Percentiles rank a stretch among this genome's conserved stretches.
These are phyloP conservation scores for Penicillium sp. DNA, from an alignment of 2,329 filamentous ascomycete genomes.

Conservation along the genomic window DNA sequence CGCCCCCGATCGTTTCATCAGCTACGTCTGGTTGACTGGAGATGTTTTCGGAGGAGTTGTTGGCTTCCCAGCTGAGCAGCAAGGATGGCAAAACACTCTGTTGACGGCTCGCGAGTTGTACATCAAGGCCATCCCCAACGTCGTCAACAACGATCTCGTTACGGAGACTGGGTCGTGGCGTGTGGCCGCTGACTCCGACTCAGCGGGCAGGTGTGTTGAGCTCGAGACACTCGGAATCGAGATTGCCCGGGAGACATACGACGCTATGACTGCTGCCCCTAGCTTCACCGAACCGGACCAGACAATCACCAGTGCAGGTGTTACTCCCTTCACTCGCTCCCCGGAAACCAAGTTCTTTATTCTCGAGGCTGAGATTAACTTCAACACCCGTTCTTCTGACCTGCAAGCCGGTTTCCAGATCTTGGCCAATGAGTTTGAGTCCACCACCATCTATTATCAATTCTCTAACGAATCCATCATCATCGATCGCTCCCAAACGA, in stretches of 20 bases:
- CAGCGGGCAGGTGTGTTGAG: background rate
- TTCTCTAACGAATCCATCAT: background rate
- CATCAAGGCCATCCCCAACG: background rate
- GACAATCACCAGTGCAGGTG: background rate
- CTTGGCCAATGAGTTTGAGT: background rate
- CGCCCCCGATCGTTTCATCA: background rate
- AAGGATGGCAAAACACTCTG: background rate
- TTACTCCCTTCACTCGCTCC: background rate
- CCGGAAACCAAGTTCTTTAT: background rate
- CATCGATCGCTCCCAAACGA: background rate
- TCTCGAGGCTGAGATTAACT: background rate
- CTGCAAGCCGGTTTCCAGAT: background rate
- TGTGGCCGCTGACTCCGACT: background rate
- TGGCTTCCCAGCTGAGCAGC: background rate
- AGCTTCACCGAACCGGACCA: background rate
- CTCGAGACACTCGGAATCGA: background rate
- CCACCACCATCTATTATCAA: background rate
- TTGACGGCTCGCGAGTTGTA: background rate
- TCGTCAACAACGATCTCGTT: background rate
- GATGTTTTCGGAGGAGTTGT: background rate
- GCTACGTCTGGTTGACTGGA: background rate
- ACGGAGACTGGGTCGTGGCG: background rate
- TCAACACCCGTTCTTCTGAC: background rate
- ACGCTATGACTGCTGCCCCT: background rate
- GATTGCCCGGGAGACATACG: background rate